Percentiles rank a stretch among this genome's conserved stretches.
Conservation (phyloP, 306 rosid species). For the Lathyrus oleraceus region DNA sequence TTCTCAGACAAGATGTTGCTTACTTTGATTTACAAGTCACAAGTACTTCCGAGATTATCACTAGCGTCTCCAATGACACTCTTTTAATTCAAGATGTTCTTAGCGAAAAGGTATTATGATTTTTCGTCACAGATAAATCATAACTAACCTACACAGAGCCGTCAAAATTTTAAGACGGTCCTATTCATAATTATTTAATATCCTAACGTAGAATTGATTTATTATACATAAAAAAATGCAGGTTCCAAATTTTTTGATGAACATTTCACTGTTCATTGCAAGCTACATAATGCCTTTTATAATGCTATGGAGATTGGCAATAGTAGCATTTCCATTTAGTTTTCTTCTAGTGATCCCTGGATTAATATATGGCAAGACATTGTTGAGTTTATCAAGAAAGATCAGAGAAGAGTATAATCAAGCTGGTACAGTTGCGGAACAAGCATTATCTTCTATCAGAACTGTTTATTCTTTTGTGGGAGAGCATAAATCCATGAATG, state of each 20-base stretch:
- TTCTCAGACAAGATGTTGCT: slow-evolving; percentile 87
- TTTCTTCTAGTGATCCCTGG: slow-evolving; percentile 79
- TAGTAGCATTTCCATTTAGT: slow-evolving; percentile 78
- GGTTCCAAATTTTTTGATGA: slow-evolving; percentile 84
- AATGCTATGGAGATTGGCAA: slow-evolving; percentile 71
- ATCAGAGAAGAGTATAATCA: slow-evolving; percentile 65
- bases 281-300: slow-evolving; percentile 69
- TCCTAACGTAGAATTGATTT: background rate
- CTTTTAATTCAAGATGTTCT: slow-evolving; percentile 78
- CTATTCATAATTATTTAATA: background rate
- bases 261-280: slow-evolving; percentile 58
- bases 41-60: slow-evolving; percentile 85
- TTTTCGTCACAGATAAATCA: too few relatives aligned
- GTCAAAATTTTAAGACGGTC: too few relatives aligned
- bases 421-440: slow-evolving; percentile 79
- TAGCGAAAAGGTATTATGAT: slow-evolving; percentile 58
- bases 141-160: too few relatives aligned
- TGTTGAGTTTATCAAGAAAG: slow-evolving; percentile 63
- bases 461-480: slow-evolving; percentile 87
- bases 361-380: slow-evolving; percentile 70
- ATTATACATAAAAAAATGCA: slow-evolving; percentile 17
- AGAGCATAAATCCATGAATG: slow-evolving; percentile 61
- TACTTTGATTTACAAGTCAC: slow-evolving; percentile 88
- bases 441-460: slow-evolving; percentile 76
- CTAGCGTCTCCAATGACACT: slow-evolving; percentile 79